Base-by-base conservation (phyloP, 768 basidiomycete species). In the Naganishia friedmannii region DNA sequence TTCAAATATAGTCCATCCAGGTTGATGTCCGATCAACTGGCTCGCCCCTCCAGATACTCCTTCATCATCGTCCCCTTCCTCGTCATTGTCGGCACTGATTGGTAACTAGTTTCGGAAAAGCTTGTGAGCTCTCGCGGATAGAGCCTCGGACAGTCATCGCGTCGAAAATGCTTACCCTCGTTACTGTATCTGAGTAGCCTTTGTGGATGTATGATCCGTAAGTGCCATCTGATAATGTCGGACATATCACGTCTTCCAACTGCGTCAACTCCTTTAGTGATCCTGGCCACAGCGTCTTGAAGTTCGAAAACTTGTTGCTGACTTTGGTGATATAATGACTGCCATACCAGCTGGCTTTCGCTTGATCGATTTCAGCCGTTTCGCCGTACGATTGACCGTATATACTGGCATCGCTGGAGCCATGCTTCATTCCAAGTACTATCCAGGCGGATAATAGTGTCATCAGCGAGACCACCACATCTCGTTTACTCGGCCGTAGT, bases 1-100 rank as follows among this genome's bases (percentile, higher is more conserved):
- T 37, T 80, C 78, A 53, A 76, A 72, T 28, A 80, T 57, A 10
- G 78, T 79, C 79, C 79, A 80, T 0, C 79, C 79, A 0, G 78
- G 73, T 28, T 71, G 57, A 74, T 79, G 77, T 6, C 71, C 79
- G 23, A 57, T 66, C 53, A 78, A 53, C 21, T 67, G 54, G 7
- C 75, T 80, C 58, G 46, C 56, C 15, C 73, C 46, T 0, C 67
- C 68, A 28, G 51, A 26, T 5, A 51, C 71, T 29, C 60, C 58
- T 29, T 58, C 65, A 19, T 51, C 65, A 29, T 72, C 68, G 28
- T 66, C 72, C 13, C 70, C 72, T 13, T 57, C 69, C 15, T 57
- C 48, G 26, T 60, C 68, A 12, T 70, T 66, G 7, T 51, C 31
- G 12, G 66, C 31, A 23, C 29, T n/a, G 21, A 60, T 34, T 19